Conservation (phyloP, 2,329 filamentous ascomycete genomes). For the Neopestalotiopsis clavispora region DNA sequence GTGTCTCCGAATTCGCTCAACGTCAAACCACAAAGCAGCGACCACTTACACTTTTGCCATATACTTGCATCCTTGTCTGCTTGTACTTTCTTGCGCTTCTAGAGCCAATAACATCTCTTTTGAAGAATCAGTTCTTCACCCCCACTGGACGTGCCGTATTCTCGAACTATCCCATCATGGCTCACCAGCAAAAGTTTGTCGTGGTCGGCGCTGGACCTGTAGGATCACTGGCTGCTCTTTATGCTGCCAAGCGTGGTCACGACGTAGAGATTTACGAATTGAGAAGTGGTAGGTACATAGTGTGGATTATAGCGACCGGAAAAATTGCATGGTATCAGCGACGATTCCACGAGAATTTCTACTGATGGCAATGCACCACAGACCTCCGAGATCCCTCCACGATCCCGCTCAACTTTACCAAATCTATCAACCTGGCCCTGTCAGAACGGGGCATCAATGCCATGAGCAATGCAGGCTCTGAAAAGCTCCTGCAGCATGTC, state of each 20-base stretch:
- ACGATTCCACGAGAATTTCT: background rate
- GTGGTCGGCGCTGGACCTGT: constrained; percentile 94
- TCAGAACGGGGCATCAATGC: constrained; percentile 94
- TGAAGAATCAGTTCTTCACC: too few species aligned
- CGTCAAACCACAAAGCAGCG: background rate
- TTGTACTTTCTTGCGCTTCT: background rate
- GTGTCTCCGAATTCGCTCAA: background rate
- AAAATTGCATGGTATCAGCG: background rate
- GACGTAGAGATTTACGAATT: constrained; percentile 95
- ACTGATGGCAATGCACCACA: constrained; percentile 41
- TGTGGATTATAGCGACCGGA: background rate
- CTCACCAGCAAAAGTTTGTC: constrained; percentile 67
- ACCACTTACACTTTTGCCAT: background rate
- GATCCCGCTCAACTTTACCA: constrained; percentile 90
- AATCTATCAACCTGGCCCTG: constrained; percentile 96
- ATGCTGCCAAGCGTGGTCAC: constrained; percentile 86
- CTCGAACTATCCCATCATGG: constrained; percentile 33
- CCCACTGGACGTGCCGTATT: background rate
- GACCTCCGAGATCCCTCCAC: constrained; percentile 86
- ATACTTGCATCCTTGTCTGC: background rate
- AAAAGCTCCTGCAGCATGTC: constrained; percentile 73
- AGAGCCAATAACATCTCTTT: too few species aligned
- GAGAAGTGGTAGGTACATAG: constrained; percentile 72
- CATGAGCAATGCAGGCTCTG: constrained; percentile 71
- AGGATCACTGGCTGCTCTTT: constrained; percentile 87